Conservation (phyloP, 202 grass and related monocot genomes). For the Elaeis oleifera region DNA sequence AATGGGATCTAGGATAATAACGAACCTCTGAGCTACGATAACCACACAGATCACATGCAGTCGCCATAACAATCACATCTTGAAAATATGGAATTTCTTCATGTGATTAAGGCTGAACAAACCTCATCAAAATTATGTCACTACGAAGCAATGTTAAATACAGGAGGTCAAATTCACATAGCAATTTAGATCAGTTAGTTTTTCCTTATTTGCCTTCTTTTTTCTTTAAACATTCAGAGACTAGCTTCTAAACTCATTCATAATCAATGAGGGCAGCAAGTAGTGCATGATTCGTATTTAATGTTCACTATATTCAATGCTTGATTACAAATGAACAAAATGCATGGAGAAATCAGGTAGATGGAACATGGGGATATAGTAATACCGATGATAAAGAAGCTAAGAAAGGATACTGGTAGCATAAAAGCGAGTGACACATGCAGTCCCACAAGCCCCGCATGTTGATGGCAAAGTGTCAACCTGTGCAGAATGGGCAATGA, state of each 20-base stretch:
- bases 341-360: not conserved
- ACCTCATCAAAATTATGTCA: no score
- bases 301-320: no score
- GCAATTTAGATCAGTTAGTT: no score
- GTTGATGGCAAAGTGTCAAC: constrained; percentile 83
- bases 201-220: no score
- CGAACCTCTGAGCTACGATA: constrained; percentile 94
- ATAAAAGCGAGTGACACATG: constrained; percentile 63
- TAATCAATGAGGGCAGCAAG: no score
- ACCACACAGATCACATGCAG: constrained; percentile 71
- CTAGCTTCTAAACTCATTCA: no score
- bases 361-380: not conserved
- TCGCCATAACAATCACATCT: constrained; percentile 90
- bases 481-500: constrained; percentile 34
- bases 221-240: no score
- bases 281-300: no score
- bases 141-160: no score
- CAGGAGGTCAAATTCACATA: no score
- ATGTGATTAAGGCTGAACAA: constrained; percentile 33
- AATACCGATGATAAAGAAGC: not conserved
- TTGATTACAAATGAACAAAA: no score
- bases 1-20: not conserved
- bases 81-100: constrained; percentile 95
- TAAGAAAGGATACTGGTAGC: constrained; percentile 73
- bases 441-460: constrained; percentile 67